These are phyloP conservation scores for Moesziomyces antarcticus DNA, from an alignment of 1,284 basidiomycete genomes.

Conservation along the genomic window DNA sequence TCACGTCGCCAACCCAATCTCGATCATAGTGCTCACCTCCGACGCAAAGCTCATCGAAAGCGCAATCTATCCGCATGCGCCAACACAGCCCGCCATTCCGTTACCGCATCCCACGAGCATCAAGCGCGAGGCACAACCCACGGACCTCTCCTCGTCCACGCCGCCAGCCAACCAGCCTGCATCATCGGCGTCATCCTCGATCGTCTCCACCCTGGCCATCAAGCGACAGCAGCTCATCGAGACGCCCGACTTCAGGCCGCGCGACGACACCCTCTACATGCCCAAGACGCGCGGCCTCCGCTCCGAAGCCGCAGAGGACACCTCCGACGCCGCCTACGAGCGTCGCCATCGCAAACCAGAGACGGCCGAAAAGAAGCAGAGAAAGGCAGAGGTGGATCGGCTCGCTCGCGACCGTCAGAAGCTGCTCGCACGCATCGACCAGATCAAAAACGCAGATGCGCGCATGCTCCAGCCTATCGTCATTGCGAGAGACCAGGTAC, in stretches of 20 bases:
- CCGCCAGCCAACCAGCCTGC: slow-evolving; percentile 1
- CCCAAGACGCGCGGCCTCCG: slow-evolving; percentile 54
- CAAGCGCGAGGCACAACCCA: slow-evolving; percentile 12
- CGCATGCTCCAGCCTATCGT: slow-evolving; percentile 52
- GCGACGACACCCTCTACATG: slow-evolving; percentile 55
- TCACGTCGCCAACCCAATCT: slow-evolving; percentile 10
- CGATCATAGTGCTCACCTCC: slow-evolving; percentile 33
- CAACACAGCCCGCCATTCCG: neutral
- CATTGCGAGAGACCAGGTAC: slow-evolving; percentile 44
- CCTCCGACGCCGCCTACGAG: slow-evolving; percentile 85
- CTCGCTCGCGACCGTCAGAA: slow-evolving; percentile 90
- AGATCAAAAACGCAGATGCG: slow-evolving; percentile 79
- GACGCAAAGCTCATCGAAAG: slow-evolving; percentile 9
- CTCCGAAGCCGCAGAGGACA: slow-evolving; percentile 72
- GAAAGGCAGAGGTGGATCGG: slow-evolving; percentile 87
- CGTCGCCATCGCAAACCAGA: slow-evolving; percentile 86
- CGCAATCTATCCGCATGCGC: slow-evolving; percentile 14
- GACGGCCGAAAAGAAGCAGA: slow-evolving; percentile 83
- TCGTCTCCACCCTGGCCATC: slow-evolving; percentile 38
- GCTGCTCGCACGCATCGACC: slow-evolving; percentile 85
- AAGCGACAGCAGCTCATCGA: slow-evolving; percentile 53
- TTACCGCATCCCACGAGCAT: neutral
- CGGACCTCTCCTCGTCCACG: slow-evolving; percentile 2
- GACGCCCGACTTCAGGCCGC: slow-evolving; percentile 54
- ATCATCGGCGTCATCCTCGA: slow-evolving; percentile 7